Percentiles rank a stretch among this genome's conserved stretches.
Evolutionary conservation across 306 rosid species (phyloP).

Genomic region (Clitoria ternatea): DNA sequence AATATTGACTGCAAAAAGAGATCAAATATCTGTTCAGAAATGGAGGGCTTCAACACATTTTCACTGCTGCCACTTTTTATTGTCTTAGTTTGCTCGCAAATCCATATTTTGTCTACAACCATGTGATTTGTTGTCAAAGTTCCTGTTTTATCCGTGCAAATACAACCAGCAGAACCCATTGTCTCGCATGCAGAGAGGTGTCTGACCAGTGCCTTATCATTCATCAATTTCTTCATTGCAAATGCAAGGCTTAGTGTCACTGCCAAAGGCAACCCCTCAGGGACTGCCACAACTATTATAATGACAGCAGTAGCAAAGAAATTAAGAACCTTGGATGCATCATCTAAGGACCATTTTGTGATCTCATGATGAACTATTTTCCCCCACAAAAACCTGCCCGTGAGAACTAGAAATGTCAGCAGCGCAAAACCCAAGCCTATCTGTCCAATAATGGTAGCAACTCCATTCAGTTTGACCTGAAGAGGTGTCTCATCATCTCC

Average conservation of each 20-base stretch:
- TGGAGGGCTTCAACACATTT: conserved; percentile 29
- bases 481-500: conserved; percentile 93
- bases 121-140: conserved; percentile 91
- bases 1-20: conserved; percentile 74
- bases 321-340: conserved; percentile 56
- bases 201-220: conserved; percentile 81
- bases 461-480: conserved; percentile 92
- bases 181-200: conserved; percentile 94
- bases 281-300: conserved; percentile 90
- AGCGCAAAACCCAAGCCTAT: conserved; percentile 76
- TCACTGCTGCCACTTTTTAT: conserved; percentile 11
- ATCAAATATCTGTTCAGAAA: conserved; percentile 37
- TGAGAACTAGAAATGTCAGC: conserved; percentile 67
- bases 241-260: conserved; percentile 93
- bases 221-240: conserved; percentile 87
- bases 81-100: conserved; percentile 45
- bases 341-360: conserved; percentile 48
- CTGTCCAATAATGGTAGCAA: conserved; percentile 87
- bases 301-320: conserved; percentile 83
- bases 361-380: conserved; percentile 43
- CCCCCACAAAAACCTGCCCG: conserved; percentile 48
- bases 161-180: conserved; percentile 81
- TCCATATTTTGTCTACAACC: conserved; percentile 77
- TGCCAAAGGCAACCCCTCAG: conserved; percentile 88
- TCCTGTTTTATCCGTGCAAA: conserved; percentile 91